phyloP scores from a whole-genome alignment of 306 rosid species.

The Cucurbita ficifolia region DNA sequence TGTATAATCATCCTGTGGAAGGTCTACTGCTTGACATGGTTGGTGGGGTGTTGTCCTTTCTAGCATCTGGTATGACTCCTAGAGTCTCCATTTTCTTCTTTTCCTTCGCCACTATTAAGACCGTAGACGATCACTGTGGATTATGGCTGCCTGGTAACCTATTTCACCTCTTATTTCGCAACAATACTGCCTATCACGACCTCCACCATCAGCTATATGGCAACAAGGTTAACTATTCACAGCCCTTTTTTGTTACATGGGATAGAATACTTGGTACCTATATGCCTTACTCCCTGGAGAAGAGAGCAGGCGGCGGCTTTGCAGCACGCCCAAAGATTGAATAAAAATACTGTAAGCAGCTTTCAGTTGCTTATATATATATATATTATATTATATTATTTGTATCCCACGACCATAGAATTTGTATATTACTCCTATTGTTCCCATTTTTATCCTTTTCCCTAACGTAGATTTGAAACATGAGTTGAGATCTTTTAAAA shows the following conservation, averaged over 20 bases:
- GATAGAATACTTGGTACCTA: slow-evolving; percentile 66
- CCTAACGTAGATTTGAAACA: slow-evolving; percentile 13
- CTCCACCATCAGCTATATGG: slow-evolving; percentile 88
- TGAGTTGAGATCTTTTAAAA: slow-evolving; percentile 4
- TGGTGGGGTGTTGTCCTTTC: slow-evolving; percentile 69
- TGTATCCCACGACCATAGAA: slow-evolving; percentile 33
- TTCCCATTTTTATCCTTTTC: slow-evolving; percentile 12
- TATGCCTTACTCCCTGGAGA: slow-evolving; percentile 67
- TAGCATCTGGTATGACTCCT: slow-evolving; percentile 69
- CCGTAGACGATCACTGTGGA: slow-evolving; percentile 82
- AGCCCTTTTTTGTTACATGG: slow-evolving; percentile 85
- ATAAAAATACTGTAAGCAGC: background rate
- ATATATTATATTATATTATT: slow-evolving; percentile 6
- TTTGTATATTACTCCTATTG: slow-evolving; percentile 47
- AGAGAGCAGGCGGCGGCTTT: slow-evolving; percentile 58
- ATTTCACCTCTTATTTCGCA: slow-evolving; percentile 61
- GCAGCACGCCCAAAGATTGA: slow-evolving; percentile 29
- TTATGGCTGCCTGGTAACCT: slow-evolving; percentile 76
- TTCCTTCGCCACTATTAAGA: slow-evolving; percentile 69
- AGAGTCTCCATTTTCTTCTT: slow-evolving; percentile 66
- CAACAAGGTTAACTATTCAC: slow-evolving; percentile 67
- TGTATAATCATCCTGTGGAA: slow-evolving; percentile 78
- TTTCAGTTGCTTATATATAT: background rate
- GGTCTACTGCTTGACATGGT: slow-evolving; percentile 83
- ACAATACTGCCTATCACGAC: slow-evolving; percentile 88